These are phyloP conservation scores for Cucurbita ficifolia DNA, from an alignment of 306 rosid species.

Conservation along the genomic window DNA sequence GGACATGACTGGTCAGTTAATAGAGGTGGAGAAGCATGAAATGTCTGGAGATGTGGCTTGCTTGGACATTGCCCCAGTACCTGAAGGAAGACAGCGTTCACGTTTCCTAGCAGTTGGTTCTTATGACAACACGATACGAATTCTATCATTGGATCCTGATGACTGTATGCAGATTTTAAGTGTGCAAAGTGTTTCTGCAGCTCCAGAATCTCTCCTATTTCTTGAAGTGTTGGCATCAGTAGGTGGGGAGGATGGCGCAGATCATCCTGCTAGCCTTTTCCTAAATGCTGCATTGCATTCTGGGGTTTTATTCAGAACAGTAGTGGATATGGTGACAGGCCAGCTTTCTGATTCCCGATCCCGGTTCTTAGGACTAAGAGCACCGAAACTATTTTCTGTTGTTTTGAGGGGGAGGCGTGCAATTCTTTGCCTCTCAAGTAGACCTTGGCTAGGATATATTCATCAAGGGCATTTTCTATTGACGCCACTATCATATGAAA, in stretches of 20 bases:
- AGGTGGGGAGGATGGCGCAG: constrained; percentile 97
- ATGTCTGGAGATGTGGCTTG: constrained; percentile 95
- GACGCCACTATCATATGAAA: constrained; percentile 92
- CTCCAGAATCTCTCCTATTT: constrained; percentile 93
- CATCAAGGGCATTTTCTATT: constrained; percentile 93
- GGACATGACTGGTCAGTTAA: constrained; percentile 82
- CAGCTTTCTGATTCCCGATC: constrained; percentile 92
- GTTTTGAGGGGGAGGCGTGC: constrained; percentile 75
- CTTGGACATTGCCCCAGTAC: constrained; percentile 89
- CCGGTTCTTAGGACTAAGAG: constrained; percentile 87
- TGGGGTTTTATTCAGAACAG: constrained; percentile 90
- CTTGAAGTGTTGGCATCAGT: constrained; percentile 86
- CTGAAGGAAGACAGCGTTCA: constrained; percentile 89
- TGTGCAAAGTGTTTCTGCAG: constrained; percentile 77
- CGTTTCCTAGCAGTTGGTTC: constrained; percentile 96
- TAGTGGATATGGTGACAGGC: constrained; percentile 98
- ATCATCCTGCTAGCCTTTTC: constrained; percentile 95
- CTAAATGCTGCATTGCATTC: constrained; percentile 76
- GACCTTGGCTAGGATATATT: constrained; percentile 98
- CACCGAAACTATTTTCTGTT: constrained; percentile 79
- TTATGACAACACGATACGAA: constrained; percentile 74
- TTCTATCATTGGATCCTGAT: constrained; percentile 87
- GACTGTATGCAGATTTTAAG: constrained; percentile 86
- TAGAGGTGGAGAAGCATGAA: constrained; percentile 97
- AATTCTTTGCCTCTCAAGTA: constrained; percentile 88